These are phyloP conservation scores for Mitragyna speciosa DNA, from an alignment of 257 asterid genomes.

Conservation along the genomic window DNA sequence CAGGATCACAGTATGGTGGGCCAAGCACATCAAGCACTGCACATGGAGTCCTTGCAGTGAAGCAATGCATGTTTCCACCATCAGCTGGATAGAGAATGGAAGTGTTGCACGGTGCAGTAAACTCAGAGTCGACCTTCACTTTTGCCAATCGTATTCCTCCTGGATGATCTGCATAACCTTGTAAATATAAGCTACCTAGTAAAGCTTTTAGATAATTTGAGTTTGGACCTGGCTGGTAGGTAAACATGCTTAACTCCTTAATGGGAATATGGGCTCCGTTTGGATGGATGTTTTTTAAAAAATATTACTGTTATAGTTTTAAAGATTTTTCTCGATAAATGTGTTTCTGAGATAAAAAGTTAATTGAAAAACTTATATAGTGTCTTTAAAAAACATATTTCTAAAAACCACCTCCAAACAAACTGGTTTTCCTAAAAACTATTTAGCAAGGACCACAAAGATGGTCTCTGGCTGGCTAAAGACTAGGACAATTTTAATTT, in stretches of 20 bases:
- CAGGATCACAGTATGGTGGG: conserved; percentile 80
- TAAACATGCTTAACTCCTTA: not conserved
- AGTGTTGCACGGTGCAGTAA: conserved; percentile 62
- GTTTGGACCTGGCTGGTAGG: not conserved
- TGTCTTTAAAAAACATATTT: too few relatives aligned
- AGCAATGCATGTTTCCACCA: conserved; percentile 88
- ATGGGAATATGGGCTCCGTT: not conserved
- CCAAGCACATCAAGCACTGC: conserved; percentile 92
- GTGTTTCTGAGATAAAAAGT: too few relatives aligned
- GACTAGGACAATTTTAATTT: not conserved
- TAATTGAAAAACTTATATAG: too few relatives aligned
- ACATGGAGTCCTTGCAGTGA: conserved; percentile 77
- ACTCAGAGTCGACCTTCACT: conserved; percentile 59
- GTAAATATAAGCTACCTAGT: not conserved
- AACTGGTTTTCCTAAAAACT: not conserved
- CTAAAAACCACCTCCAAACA: too few relatives aligned
- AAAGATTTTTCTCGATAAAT: too few relatives aligned
- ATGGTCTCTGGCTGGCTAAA: not conserved
- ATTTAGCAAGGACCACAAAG: conserved; percentile 2
- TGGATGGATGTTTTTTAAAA: too few relatives aligned
- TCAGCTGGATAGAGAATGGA: conserved; percentile 72
- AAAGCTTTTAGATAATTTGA: not conserved
- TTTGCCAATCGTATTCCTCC: conserved; percentile 55
- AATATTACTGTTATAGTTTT: too few relatives aligned
- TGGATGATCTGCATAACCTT: conserved; percentile 24